Evolutionary conservation across 2,329 filamentous ascomycete species (phyloP), one percentile per base, ranked within the genome.

Genomic region (Aspergillus sergii): DNA sequence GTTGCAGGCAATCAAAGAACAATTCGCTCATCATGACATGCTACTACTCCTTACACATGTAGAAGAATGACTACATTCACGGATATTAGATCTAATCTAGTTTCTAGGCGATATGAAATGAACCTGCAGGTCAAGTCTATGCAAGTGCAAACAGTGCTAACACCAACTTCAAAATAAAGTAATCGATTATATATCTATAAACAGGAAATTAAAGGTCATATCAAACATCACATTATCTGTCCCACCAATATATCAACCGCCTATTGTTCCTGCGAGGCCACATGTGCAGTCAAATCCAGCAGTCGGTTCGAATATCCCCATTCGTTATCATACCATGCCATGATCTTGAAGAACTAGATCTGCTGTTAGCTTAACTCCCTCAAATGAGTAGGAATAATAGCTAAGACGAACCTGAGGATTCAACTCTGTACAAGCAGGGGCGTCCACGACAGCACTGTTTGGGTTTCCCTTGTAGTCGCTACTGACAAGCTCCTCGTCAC

Each of bases 311-410:
- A 93, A 88, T 97, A 96, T 75, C 92, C 93, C 92, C 92, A 96
- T 87, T 96, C 93, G 85, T 96, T 96, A 86, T 94, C 92, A 83
- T 95, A 94, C 93, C 93, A 97, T 72, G 88, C 88, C 80, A 96
- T 90, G 67, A 97, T 87, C 88, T 97, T 97, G 86, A 95, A 90
- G 80, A 96, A 96, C 88, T 96, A 11, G 26, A 28, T n/a, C 11
- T 14, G 21, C 9, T 19, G 51, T 51, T 1, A 53, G 43, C 26
- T n/a, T 10, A 2, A n/a, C 3, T 9, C 10, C 3, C 3, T 16
- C 28, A 3, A 4, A 6, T 19, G 5, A 30, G 7, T 6, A n/a
- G 8, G 3, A 10, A 6, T 12, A 34, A 3, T 7, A 23, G 12
- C 6, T 2, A 48, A 21, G n/a, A 48, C 48, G 4, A 6, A 51